Evolutionary conservation across 2,329 filamentous ascomycete genomes (phyloP).

Genomic region (Pestalotiopsis sp.): DNA sequence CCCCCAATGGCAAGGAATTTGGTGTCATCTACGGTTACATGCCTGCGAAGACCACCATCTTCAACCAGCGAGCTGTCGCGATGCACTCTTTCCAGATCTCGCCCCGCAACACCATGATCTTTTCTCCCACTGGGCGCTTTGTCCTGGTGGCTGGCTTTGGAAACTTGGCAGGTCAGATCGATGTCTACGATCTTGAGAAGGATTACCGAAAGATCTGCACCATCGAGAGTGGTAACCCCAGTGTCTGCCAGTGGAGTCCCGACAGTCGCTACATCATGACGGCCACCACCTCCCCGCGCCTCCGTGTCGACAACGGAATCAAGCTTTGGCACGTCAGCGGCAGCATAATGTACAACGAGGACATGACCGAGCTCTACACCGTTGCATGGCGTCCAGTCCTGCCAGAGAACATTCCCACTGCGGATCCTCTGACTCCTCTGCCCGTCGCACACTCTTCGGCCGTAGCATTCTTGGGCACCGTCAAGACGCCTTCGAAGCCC

Average conservation of each 20-base stretch:
- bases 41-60: constrained; percentile 98
- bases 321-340: constrained; percentile 93
- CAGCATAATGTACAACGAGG: constrained; percentile 89
- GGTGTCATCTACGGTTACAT: constrained; percentile 97
- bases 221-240: constrained; percentile 93
- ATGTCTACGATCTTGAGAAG: constrained; percentile 94
- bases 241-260: constrained; percentile 95
- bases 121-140: constrained; percentile 91
- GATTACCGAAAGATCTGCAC: constrained; percentile 91
- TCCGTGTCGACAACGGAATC: constrained; percentile 95
- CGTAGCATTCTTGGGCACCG: constrained; percentile 74
- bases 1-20: constrained; percentile 95
- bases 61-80: constrained; percentile 82
- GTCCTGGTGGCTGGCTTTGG: constrained; percentile 94
- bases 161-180: constrained; percentile 95
- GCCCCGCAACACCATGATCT: constrained; percentile 91
- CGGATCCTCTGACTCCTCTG: constrained; percentile 71
- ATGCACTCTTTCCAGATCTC: constrained; percentile 83
- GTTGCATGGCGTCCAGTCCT: constrained; percentile 83
- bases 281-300: constrained; percentile 92
- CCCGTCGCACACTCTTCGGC: constrained; percentile 84
- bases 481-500: constrained; percentile 94
- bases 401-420: constrained; percentile 55
- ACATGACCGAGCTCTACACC: constrained; percentile 92
- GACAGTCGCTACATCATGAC: constrained; percentile 96